phyloP scores from a whole-genome alignment of 2,329 filamentous ascomycete species.

The Fusarium nanum region DNA sequence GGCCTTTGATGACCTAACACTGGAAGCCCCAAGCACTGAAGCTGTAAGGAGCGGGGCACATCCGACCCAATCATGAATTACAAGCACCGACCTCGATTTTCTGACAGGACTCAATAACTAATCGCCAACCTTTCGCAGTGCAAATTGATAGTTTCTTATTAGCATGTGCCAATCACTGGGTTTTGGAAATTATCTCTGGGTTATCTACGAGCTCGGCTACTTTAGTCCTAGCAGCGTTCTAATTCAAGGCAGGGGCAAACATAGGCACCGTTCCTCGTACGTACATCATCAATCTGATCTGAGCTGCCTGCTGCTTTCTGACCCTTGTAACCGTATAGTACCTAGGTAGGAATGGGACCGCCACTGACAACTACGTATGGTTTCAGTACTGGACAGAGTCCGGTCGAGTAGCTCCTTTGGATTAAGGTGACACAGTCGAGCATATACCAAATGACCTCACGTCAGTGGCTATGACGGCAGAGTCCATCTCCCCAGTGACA shows the following conservation, averaged over 20 bases:
- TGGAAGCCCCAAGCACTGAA: constrained; percentile 7
- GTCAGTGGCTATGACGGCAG: constrained; percentile 9
- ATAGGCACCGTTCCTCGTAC: constrained; percentile 12
- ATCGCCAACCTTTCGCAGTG: neutral
- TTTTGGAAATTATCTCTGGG: constrained; percentile 2
- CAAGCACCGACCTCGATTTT: neutral
- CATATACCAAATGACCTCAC: constrained; percentile 4
- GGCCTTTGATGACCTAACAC: constrained; percentile 11
- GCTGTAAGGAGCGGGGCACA: constrained; percentile 22
- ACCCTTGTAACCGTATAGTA: constrained; percentile 8
- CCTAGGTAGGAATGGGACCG: constrained; percentile 11
- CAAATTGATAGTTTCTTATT: neutral
- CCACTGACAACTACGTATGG: constrained; percentile 13
- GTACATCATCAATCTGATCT: constrained; percentile 22
- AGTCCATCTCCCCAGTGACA: constrained; percentile 1
- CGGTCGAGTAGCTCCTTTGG: neutral
- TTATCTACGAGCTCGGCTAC: constrained; percentile 7
- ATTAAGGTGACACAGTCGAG: constrained; percentile 5
- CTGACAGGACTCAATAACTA: neutral
- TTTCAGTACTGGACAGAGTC: neutral
- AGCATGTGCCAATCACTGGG: constrained; percentile 18
- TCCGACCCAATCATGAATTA: neutral
- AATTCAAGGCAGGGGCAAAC: constrained; percentile 32
- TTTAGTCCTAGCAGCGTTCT: constrained; percentile 29
- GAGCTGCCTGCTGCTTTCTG: neutral